Base-by-base conservation (phyloP, 164 flowering plant species). In the Sedum album region DNA sequence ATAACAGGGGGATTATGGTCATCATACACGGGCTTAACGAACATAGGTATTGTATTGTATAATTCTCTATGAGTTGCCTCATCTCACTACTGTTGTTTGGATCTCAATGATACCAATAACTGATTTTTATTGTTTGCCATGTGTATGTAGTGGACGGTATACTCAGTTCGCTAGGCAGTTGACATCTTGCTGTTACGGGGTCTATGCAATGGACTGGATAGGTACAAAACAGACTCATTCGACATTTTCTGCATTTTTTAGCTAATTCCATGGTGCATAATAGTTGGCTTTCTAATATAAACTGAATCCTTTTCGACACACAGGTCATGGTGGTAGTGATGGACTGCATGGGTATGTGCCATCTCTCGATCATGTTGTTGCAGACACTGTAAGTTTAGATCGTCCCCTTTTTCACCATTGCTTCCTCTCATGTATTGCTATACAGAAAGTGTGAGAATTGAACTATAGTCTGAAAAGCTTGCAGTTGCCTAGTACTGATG, bases 251-350 rank as follows among this genome's bases (percentile, higher is more conserved):
- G 26, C 39, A 21, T n/a, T n/a, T 30, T 31, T 61, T 5, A 6
- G 2, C 38, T 38, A 1, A 17, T 28, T 13, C 6, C 15, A 31
- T 62, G 20, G 28, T 62, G 35, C 2, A 1, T 10, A n/a, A n/a
- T n/a, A n/a, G n/a, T 31, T 62, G 65, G 65, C 8, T 18, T 8
- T 6, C 9, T 23, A 9, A 10, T 17, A 17, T 31, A 4, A 33
- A 35, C 39, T 31, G 10, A 35, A 18, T 35, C n/a, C n/a, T 31
- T 33, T 31, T 33, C 5, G 6, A 5, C 41, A 38, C 8, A 23
- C 48, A 92, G 97, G 97, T 23, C 97, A 92, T 73, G 97, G 97
- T 68, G 97, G 97, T 70, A 92, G 92, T 70, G 97, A 88, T 80
- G 93, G 91, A 31, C 76, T 93, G 75, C 98, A 93, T 78, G 98